These are phyloP conservation scores for Trametes versicolor DNA, from an alignment of 1,284 basidiomycete species.

Conservation along the genomic window DNA sequence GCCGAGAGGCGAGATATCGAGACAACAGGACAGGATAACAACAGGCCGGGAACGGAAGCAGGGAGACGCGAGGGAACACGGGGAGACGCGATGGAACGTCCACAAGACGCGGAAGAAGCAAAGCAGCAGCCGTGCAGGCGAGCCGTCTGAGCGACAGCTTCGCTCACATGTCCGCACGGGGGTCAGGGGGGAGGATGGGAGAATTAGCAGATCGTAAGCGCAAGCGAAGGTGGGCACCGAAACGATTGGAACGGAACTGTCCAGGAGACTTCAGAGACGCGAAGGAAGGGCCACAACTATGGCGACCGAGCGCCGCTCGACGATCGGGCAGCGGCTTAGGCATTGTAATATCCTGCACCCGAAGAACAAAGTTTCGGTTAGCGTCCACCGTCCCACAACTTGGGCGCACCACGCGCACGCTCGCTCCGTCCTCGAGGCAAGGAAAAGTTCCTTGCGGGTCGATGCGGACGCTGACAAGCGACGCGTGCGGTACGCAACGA, in stretches of 20 bases:
- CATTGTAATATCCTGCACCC: conserved; percentile 45
- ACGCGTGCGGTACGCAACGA: conserved; percentile 14
- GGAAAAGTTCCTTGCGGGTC: conserved; percentile 8
- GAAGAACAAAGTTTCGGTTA: conserved; percentile 35
- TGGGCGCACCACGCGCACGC: conserved; percentile 20
- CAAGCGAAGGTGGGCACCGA: conserved; percentile 21
- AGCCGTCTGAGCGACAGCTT: conserved; percentile 8
- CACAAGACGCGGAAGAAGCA: conserved; percentile 29
- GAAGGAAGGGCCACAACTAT: conserved; percentile 22
- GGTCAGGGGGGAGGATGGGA: conserved; percentile 15
- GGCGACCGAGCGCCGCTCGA: conserved; percentile 29
- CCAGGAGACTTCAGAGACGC: conserved; percentile 25
- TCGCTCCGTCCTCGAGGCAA: conserved; percentile 25
- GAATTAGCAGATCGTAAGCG: conserved; percentile 30
- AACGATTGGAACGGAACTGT: conserved; percentile 28
- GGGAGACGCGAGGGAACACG: conserved; percentile 29
- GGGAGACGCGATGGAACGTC: conserved; percentile 22
- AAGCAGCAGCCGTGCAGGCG: conserved; percentile 22
- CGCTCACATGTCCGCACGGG: conserved; percentile 23
- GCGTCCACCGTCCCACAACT: conserved; percentile 24
- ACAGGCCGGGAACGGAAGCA: conserved; percentile 11
- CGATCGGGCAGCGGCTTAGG: conserved; percentile 32
- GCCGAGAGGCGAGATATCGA: conserved; percentile 30
- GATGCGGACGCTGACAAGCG: conserved; percentile 20
- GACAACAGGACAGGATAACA: conserved; percentile 28